These are phyloP conservation scores for Juncus effusus DNA, from an alignment of 176 grass and related monocot species.

Conservation along the genomic window DNA sequence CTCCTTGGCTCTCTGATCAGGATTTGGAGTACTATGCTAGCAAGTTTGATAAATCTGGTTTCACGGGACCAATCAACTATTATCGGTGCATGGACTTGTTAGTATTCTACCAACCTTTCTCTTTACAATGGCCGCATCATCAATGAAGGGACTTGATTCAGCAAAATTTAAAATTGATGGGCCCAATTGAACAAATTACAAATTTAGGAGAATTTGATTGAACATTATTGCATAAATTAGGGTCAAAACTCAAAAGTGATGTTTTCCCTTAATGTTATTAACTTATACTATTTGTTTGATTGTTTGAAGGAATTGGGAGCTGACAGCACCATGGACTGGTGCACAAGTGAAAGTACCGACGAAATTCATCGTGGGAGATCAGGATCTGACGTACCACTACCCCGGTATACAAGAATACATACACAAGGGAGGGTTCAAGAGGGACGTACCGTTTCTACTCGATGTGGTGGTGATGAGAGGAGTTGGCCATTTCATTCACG, in stretches of 20 bases:
- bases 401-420: conserved; percentile 38
- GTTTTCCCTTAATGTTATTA: too few species aligned
- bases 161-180: too few species aligned
- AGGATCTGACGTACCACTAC: conserved; percentile 23
- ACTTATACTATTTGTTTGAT: neutral
- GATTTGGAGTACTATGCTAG: conserved; percentile 31
- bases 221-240: too few species aligned
- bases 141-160: too few species aligned
- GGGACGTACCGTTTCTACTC: conserved; percentile 36
- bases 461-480: conserved; percentile 34
- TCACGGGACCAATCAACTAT: conserved; percentile 43
- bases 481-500: conserved; percentile 33
- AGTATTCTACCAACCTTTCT: conserved; percentile 1
- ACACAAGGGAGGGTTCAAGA: conserved; percentile 40
- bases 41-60: conserved; percentile 50
- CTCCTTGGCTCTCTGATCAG: conserved; percentile 46
- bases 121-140: neutral
- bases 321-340: conserved; percentile 33
- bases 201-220: too few species aligned
- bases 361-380: conserved; percentile 33
- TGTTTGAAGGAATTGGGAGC: conserved; percentile 32
- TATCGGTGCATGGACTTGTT: conserved; percentile 59
- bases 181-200: too few species aligned
- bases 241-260: too few species aligned
- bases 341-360: conserved; percentile 28